Evolutionary conservation across 1,284 basidiomycete species (phyloP).

Genomic region (Cryptococcus depauperatus): DNA sequence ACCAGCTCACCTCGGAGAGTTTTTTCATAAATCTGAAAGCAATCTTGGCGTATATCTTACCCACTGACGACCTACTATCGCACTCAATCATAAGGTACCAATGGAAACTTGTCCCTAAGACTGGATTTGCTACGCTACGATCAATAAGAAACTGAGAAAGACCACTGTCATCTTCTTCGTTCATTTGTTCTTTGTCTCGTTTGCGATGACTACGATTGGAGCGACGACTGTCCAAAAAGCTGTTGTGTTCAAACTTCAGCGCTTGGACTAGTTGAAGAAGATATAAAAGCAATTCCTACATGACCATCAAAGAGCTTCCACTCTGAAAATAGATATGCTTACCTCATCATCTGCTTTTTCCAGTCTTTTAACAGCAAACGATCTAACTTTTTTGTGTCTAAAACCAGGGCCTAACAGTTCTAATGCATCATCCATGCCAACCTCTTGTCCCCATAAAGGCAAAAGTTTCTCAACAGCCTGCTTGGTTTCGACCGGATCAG

Average conservation of each 20-base stretch:
- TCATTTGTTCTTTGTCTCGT: conserved; percentile 11
- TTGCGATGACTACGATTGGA: conserved; percentile 48
- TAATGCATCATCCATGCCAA: conserved; percentile 91
- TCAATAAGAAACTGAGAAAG: conserved; percentile 84
- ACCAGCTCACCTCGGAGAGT: conserved; percentile 64
- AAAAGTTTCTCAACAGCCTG: conserved; percentile 94
- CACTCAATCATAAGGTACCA: conserved; percentile 99
- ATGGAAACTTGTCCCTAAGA: conserved; percentile 84
- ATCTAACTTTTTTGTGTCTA: conserved; percentile 80
- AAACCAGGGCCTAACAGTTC: conserved; percentile 89
- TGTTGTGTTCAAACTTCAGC: conserved; percentile 70
- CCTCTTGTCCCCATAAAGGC: conserved; percentile 87
- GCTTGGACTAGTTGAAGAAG: conserved; percentile 95
- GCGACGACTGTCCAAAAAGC: conserved; percentile 49
- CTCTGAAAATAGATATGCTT: conserved; percentile 18
- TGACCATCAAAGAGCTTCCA: neutral
- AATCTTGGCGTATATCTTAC: conserved; percentile 86
- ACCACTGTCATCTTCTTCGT: conserved; percentile 64
- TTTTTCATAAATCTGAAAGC: conserved; percentile 80
- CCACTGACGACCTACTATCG: conserved; percentile 59
- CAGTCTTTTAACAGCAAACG: conserved; percentile 87
- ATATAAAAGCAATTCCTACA: conserved; percentile 82
- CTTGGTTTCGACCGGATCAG: conserved; percentile 89
- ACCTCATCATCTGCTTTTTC: conserved; percentile 91
- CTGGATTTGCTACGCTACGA: conserved; percentile 69